Conservation (phyloP, 148 eudicot genomes). For the Cornus controversa region DNA sequence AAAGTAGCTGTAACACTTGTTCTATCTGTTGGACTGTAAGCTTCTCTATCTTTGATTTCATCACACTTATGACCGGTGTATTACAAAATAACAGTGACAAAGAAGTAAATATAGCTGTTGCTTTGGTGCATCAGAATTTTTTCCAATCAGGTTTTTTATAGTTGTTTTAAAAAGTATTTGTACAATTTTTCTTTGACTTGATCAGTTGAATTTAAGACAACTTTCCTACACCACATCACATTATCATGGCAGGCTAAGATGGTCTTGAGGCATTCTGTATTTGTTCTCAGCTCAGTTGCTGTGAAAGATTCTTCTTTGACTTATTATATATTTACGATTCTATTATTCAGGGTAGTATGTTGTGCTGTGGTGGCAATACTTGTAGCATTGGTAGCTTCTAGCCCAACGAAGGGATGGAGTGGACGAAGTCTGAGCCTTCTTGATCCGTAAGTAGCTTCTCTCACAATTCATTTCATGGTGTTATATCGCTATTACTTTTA, state of each 20-base stretch:
- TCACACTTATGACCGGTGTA: neutral
- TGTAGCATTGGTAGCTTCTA: slow-evolving; percentile 85
- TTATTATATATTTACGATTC: slow-evolving; percentile 10
- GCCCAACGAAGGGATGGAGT: slow-evolving; percentile 99
- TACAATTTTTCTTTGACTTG: neutral
- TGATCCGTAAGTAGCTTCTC: slow-evolving; percentile 74
- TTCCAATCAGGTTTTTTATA: neutral
- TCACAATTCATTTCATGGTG: neutral
- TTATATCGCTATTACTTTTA: neutral
- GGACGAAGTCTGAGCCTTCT: slow-evolving; percentile 96
- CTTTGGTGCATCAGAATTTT: neutral
- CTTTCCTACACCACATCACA: neutral
- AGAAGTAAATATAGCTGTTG: neutral
- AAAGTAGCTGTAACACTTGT: slow-evolving; percentile 95
- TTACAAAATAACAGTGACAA: neutral
- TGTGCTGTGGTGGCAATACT: slow-evolving; percentile 77
- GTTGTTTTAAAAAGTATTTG: neutral
- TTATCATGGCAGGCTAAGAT: neutral
- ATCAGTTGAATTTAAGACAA: neutral
- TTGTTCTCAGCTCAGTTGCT: neutral
- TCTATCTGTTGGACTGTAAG: slow-evolving; percentile 87
- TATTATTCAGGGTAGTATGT: slow-evolving; percentile 65
- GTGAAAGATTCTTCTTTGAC: slow-evolving; percentile 12
- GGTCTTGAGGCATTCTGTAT: neutral
- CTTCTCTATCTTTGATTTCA: slow-evolving; percentile 17